Conservation (phyloP, 2,329 filamentous ascomycete genomes). For the Trichophyton schoenleinii region DNA sequence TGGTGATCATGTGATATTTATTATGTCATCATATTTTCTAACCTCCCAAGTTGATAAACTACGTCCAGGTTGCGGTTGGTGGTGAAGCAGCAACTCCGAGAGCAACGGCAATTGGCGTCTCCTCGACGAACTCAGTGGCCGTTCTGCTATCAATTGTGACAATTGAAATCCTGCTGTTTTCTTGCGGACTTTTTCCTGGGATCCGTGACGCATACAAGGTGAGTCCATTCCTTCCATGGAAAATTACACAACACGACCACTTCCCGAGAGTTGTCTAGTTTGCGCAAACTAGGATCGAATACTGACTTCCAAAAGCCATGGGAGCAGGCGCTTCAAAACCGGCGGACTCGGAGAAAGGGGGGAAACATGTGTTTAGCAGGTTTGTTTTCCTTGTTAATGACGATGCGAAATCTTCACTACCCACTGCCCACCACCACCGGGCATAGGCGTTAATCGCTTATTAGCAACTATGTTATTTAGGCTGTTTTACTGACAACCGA, state of each 20-base stretch:
- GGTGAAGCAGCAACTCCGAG: neutral
- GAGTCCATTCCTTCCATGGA: neutral
- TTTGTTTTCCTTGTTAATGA: constrained; percentile 26
- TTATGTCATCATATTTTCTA: neutral
- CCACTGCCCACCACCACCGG: neutral
- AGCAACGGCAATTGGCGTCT: neutral
- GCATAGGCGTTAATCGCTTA: neutral
- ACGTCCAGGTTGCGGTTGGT: neutral
- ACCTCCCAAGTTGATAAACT: neutral
- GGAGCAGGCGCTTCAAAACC: constrained; percentile 52
- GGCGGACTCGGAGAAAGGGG: constrained; percentile 31
- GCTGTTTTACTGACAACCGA: constrained; percentile 14
- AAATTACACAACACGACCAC: neutral
- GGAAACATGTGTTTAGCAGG: constrained; percentile 52
- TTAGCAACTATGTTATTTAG: neutral
- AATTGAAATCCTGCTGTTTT: neutral
- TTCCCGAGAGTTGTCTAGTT: neutral
- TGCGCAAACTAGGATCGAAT: neutral
- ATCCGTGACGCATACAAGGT: neutral
- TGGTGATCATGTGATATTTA: neutral
- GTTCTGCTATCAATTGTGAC: neutral
- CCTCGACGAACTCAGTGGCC: neutral
- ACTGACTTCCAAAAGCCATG: constrained; percentile 30
- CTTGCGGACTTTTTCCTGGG: neutral
- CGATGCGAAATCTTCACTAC: neutral